Percentiles rank a stretch among this genome's conserved stretches.
Evolutionary conservation across 75 land plant genomes (phyloP).

Genomic region (Picea glauca): DNA sequence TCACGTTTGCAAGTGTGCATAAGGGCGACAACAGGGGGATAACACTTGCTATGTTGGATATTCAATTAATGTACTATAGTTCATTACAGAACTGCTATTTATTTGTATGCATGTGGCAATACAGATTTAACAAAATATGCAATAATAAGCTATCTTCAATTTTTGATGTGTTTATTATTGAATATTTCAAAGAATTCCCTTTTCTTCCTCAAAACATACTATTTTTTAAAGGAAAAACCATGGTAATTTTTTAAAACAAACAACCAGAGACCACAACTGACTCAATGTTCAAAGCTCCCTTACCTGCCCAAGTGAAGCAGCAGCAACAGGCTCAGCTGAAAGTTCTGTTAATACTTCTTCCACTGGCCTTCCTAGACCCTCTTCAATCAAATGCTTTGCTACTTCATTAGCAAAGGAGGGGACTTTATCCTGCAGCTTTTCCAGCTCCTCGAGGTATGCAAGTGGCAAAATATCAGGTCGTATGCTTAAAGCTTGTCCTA

Average conservation of each 20-base stretch:
- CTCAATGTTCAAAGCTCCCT: background rate
- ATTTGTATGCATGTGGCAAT: background rate
- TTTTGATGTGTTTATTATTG: background rate
- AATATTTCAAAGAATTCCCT: background rate
- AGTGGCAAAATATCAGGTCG: constrained; percentile 43
- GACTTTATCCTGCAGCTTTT: constrained; percentile 47
- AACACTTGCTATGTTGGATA: no score
- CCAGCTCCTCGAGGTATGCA: constrained; percentile 40
- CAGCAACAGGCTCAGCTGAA: constrained; percentile 41
- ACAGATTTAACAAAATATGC: background rate
- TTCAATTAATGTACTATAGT: no score
- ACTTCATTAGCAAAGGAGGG: constrained; percentile 35
- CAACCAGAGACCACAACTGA: background rate
- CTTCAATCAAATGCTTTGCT: constrained; percentile 26
- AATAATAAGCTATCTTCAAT: background rate
- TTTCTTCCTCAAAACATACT: background rate
- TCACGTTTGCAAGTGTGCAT: no score
- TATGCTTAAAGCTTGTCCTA: constrained; percentile 54
- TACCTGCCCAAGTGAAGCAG: constrained; percentile 53
- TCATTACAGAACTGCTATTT: background rate
- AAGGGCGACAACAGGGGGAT: no score
- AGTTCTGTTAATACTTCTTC: constrained; percentile 35
- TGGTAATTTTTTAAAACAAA: background rate
- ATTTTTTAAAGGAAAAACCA: background rate
- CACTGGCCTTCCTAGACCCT: constrained; percentile 33